These are phyloP conservation scores for Tuber melanosporum DNA, from an alignment of 495 filamentous ascomycete genomes.

Conservation along the genomic window DNA sequence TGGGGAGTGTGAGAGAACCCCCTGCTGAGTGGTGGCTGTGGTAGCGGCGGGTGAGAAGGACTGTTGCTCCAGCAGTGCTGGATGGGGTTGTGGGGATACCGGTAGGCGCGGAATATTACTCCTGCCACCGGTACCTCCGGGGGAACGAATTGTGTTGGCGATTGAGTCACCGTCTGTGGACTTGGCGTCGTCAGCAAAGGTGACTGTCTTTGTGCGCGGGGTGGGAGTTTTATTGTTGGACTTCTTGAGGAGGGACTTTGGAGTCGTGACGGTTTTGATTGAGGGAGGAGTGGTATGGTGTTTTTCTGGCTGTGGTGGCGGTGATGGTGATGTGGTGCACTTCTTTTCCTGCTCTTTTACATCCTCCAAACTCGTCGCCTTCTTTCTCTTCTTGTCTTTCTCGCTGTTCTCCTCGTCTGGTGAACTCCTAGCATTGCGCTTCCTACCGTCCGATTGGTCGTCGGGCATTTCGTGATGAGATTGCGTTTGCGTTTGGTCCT, in stretches of 20 bases:
- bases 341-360: slow-evolving; percentile 6
- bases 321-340: neutral
- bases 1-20: slow-evolving; percentile 11
- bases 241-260: slow-evolving; percentile 11
- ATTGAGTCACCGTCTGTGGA: slow-evolving; percentile 26
- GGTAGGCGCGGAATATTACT: neutral
- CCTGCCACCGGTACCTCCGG: neutral
- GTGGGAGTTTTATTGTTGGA: neutral
- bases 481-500: neutral
- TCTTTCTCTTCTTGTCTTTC: neutral
- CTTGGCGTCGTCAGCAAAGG: slow-evolving; percentile 37
- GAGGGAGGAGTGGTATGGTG: neutral
- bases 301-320: neutral
- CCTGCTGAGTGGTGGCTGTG: slow-evolving; percentile 22
- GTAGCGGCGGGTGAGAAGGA: slow-evolving; percentile 26
- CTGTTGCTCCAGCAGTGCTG: slow-evolving; percentile 29
- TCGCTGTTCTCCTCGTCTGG: neutral
- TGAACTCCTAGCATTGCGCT: neutral
- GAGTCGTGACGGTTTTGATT: slow-evolving; percentile 5
- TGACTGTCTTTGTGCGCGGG: slow-evolving; percentile 34
- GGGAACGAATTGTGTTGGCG: slow-evolving; percentile 13
- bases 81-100: neutral
- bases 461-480: neutral
- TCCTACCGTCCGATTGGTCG: neutral
- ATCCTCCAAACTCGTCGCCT: slow-evolving; percentile 10